Conservation (phyloP, 306 rosid species). For the Begonia fuchsioides region DNA sequence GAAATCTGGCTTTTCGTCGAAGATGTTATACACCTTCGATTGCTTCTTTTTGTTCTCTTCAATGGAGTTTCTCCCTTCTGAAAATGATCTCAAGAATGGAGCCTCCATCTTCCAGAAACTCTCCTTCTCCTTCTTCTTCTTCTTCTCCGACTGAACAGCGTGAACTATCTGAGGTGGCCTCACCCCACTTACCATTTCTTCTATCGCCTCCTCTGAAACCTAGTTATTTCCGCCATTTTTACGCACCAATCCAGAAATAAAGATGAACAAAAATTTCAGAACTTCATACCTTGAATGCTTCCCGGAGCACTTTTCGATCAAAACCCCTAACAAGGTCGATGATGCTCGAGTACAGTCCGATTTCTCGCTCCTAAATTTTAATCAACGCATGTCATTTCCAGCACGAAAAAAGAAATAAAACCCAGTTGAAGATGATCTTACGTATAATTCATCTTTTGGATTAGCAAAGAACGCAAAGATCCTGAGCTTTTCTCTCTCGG, state of each 20-base stretch:
- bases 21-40: slow-evolving; percentile 31
- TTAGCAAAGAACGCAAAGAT: slow-evolving; percentile 54
- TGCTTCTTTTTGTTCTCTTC: slow-evolving; percentile 19
- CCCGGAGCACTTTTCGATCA: slow-evolving; percentile 38
- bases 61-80: slow-evolving; percentile 6
- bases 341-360: slow-evolving; percentile 72
- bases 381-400: too few species aligned
- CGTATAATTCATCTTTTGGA: slow-evolving; percentile 30
- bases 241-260: background rate
- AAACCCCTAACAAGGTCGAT: slow-evolving; percentile 48
- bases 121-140: too few species aligned
- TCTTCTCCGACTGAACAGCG: slow-evolving; percentile 23
- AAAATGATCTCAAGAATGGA: slow-evolving; percentile 21
- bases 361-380: slow-evolving; percentile 26
- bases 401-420: too few species aligned
- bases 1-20: slow-evolving; percentile 42
- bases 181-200: slow-evolving; percentile 24
- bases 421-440: slow-evolving; percentile 13
- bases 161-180: slow-evolving; percentile 45
- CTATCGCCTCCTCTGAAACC: slow-evolving; percentile 59
- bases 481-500: slow-evolving; percentile 47
- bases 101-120: slow-evolving; percentile 27
- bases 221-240: slow-evolving; percentile 8
- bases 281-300: slow-evolving; percentile 49
- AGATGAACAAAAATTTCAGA: background rate